A percentile compares a stretch with the other conserved stretches of the same genome.
Evolutionary conservation across 495 filamentous ascomycete genomes (phyloP).

Genomic region (Lichina pygmaea): DNA sequence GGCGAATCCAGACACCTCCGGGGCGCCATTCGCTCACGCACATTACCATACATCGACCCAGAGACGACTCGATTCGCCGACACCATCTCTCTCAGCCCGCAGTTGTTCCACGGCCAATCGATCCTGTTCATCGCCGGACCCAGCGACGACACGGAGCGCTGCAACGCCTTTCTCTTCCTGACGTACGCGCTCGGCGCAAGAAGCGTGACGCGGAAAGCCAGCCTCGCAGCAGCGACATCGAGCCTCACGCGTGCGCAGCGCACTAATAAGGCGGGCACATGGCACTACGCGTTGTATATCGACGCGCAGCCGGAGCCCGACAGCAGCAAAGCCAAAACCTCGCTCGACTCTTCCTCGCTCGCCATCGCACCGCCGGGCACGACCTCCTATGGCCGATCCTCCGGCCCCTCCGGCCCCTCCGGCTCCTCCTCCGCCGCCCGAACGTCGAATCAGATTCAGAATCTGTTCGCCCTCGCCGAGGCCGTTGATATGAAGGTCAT

Average conservation of each 20-base stretch:
- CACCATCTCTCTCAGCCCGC: slow-evolving; percentile 27
- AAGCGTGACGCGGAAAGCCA: slow-evolving; percentile 32
- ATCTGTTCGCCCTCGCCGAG: no score
- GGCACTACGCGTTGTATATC: no score
- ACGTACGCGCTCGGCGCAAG: slow-evolving; percentile 51
- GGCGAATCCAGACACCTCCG: slow-evolving; percentile 54
- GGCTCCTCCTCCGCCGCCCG: no score
- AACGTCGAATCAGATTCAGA: no score
- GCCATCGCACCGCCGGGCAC: no score
- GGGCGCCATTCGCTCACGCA: slow-evolving; percentile 51
- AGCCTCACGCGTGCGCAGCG: slow-evolving; percentile 23
- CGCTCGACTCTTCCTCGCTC: no score
- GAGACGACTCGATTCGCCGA: slow-evolving; percentile 33
- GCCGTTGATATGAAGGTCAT: slow-evolving; percentile 26
- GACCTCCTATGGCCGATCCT: no score
- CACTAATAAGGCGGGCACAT: slow-evolving; percentile 8
- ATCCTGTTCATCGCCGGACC: slow-evolving; percentile 55
- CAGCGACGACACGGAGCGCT: slow-evolving; percentile 30
- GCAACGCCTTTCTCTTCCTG: slow-evolving; percentile 42
- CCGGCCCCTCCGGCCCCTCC: no score
- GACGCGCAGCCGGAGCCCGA: no score
- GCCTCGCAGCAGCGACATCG: slow-evolving; percentile 31
- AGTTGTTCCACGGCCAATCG: slow-evolving; percentile 33
- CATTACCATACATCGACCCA: slow-evolving; percentile 16
- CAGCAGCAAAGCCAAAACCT: no score